These are phyloP conservation scores for Elaphomyces granulatus DNA, from an alignment of 495 filamentous ascomycete genomes.

Conservation along the genomic window DNA sequence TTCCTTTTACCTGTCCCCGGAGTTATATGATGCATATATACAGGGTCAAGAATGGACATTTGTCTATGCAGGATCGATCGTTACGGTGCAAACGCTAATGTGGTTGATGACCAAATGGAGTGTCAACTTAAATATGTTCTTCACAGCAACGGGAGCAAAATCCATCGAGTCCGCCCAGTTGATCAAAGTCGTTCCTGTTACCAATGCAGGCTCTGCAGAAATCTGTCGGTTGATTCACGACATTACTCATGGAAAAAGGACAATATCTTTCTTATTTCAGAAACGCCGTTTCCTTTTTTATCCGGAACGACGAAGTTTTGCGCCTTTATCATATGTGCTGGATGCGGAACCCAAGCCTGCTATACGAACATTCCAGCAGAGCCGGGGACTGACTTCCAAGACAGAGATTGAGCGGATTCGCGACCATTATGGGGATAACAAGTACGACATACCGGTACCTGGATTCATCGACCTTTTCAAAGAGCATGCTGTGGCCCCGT, in stretches of 20 bases:
- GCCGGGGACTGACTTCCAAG: conserved; percentile 51
- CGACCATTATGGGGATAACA: conserved; percentile 92
- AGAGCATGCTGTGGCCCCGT: conserved; percentile 95
- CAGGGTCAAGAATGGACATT: conserved; percentile 90
- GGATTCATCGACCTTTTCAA: conserved; percentile 92
- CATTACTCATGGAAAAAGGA: conserved; percentile 54
- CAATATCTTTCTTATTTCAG: conserved; percentile 88
- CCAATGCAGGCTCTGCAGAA: conserved; percentile 79
- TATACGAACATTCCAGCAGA: conserved; percentile 63
- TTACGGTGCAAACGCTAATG: conserved; percentile 72
- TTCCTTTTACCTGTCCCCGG: conserved; percentile 63
- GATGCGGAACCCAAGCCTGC: conserved; percentile 69
- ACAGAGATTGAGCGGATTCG: conserved; percentile 63
- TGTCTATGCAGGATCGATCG: conserved; percentile 74
- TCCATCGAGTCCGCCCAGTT: conserved; percentile 63
- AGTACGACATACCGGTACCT: conserved; percentile 94
- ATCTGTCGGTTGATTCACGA: conserved; percentile 71
- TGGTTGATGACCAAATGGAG: conserved; percentile 98
- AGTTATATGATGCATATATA: conserved; percentile 81
- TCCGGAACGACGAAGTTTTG: conserved; percentile 50
- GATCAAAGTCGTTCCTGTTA: conserved; percentile 86
- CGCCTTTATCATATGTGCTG: conserved; percentile 70
- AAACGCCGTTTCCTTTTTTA: conserved; percentile 92
- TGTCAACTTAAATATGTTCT: conserved; percentile 66
- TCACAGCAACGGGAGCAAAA: conserved; percentile 60